Conservation (phyloP, 768 basidiomycete genomes). For the Naematelia aurantialba region DNA sequence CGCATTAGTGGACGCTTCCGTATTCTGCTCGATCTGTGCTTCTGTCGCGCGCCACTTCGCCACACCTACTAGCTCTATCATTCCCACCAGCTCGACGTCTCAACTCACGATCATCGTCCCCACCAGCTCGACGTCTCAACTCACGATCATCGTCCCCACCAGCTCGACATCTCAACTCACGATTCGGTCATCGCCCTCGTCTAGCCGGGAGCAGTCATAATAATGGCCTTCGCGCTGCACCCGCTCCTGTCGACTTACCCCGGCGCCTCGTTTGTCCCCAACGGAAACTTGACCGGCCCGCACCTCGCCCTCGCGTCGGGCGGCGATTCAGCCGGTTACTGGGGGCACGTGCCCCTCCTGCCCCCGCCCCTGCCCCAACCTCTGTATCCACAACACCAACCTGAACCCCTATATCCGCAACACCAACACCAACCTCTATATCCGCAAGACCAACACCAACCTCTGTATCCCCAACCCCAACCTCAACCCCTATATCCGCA, state of each 20-base stretch:
- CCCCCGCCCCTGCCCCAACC: conserved; percentile 1
- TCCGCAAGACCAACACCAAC: too few relatives aligned
- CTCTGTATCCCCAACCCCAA: background rate
- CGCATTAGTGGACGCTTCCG: too few relatives aligned
- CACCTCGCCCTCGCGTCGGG: conserved; percentile 33
- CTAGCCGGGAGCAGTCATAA: background rate
- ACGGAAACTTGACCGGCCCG: conserved; percentile 38
- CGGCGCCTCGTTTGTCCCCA: conserved; percentile 40
- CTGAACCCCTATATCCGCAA: background rate
- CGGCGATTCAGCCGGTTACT: conserved; percentile 36
- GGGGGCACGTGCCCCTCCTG: conserved; percentile 34
- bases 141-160: background rate
- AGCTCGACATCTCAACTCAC: background rate
- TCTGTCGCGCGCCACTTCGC: too few relatives aligned
- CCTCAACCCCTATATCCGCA: background rate
- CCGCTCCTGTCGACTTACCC: conserved; percentile 40
- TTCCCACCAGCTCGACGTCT: too few relatives aligned
- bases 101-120: too few relatives aligned
- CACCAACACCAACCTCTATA: background rate
- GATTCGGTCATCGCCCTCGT: background rate
- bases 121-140: too few relatives aligned
- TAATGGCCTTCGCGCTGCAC: conserved; percentile 18
- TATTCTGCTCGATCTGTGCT: too few relatives aligned
- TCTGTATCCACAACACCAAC: background rate
- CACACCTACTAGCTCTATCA: too few relatives aligned